Evolutionary conservation across 176 grass and related monocot genomes (phyloP).

Genomic region (Cocos nucifera): DNA sequence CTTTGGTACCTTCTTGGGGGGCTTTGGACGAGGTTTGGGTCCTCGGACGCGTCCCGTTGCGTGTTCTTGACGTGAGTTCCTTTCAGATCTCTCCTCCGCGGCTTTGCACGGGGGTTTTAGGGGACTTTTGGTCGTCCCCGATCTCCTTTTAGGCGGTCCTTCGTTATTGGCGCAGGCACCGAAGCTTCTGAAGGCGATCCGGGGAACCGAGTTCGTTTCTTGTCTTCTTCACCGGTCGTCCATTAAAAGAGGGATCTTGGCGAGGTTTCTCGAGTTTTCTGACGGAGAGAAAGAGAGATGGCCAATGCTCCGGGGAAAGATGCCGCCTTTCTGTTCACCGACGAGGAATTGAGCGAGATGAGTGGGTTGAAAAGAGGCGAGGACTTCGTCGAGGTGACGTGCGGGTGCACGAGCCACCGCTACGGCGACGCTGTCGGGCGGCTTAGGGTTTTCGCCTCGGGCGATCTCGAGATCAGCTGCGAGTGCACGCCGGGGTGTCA

Average conservation of each 20-base stretch:
- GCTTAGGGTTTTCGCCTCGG: conserved; percentile 69
- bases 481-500: conserved; percentile 82
- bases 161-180: conserved; percentile 14
- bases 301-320: conserved; percentile 17
- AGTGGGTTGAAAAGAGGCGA: conserved; percentile 51
- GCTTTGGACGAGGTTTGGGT: no score
- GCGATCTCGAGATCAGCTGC: conserved; percentile 80
- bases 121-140: neutral
- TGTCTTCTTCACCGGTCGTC: conserved; percentile 18
- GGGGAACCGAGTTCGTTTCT: conserved; percentile 29
- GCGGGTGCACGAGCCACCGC: conserved; percentile 96
- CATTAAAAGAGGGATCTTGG: conserved; percentile 41
- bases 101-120: neutral
- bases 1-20: neutral
- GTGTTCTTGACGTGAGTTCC: no score
- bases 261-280: conserved; percentile 31
- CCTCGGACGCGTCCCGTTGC: no score
- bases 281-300: conserved; percentile 24
- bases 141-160: neutral
- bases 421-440: conserved; percentile 90
- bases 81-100: no score
- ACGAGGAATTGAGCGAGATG: conserved; percentile 72
- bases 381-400: conserved; percentile 73
- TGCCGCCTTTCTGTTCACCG: conserved; percentile 49
- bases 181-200: neutral